Conservation (phyloP, 148 eudicot species). For the Limonium bicolor region DNA sequence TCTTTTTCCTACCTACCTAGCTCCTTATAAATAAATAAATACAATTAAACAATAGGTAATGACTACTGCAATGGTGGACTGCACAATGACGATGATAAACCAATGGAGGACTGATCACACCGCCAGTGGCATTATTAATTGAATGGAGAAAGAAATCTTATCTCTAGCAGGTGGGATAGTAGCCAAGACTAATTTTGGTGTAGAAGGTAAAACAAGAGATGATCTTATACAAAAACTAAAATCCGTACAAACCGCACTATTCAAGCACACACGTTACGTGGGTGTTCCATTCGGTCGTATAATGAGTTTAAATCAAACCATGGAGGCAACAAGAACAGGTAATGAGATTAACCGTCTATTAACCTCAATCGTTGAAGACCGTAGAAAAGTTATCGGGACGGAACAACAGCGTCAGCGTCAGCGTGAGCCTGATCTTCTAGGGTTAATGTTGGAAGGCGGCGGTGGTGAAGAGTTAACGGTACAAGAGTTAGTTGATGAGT, state of each 20-base stretch:
- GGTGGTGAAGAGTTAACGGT: conserved; percentile 30
- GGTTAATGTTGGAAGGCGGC: conserved; percentile 37
- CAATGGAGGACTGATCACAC: conserved; percentile 44
- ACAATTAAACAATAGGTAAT: conserved; percentile 35
- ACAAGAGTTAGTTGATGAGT: conserved; percentile 60
- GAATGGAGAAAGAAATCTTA: conserved; percentile 69
- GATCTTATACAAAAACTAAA: conserved; percentile 39
- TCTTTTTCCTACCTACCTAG: no score
- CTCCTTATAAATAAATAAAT: no score
- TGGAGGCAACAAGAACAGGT: conserved; percentile 51
- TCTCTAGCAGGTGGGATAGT: conserved; percentile 67
- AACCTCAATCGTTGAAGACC: conserved; percentile 26
- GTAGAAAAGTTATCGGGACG: conserved; percentile 19
- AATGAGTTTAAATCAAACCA: conserved; percentile 24
- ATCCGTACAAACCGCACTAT: conserved; percentile 49
- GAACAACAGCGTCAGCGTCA: conserved; percentile 25
- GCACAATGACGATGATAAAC: conserved; percentile 44
- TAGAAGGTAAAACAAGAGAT: conserved; percentile 33
- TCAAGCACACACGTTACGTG: conserved; percentile 55
- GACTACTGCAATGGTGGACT: conserved; percentile 66
- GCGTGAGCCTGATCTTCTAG: conserved; percentile 72
- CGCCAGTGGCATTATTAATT: no score
- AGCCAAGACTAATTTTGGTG: conserved; percentile 71
- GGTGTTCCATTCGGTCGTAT: conserved; percentile 73
- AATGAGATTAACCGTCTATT: conserved; percentile 60